Percentiles rank a stretch among this genome's conserved stretches.
phyloP scores from a whole-genome alignment of 495 filamentous ascomycete species.

The Hapsidospora chrysogenum region DNA sequence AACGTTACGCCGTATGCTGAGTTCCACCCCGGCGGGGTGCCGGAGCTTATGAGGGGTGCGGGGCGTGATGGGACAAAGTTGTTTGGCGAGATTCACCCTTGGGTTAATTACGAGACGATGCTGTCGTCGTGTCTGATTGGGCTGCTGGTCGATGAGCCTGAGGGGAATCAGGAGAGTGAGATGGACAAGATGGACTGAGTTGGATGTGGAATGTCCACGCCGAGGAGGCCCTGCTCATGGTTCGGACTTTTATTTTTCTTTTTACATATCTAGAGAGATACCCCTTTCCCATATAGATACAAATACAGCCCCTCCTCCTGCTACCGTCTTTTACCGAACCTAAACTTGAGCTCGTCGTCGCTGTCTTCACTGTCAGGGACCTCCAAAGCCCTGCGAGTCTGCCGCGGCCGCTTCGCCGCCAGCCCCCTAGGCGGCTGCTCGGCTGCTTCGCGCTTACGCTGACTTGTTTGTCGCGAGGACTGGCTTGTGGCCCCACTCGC shows the following conservation, averaged over 20 bases:
- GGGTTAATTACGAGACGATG: conserved; percentile 97
- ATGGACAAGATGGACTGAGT: conserved; percentile 57
- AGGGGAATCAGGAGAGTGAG: conserved; percentile 22
- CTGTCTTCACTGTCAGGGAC: conserved; percentile 23
- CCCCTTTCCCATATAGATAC: too few relatives aligned
- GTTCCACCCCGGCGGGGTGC: conserved; percentile 85
- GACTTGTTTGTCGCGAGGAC: conserved; percentile 5
- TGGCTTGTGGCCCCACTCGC: too few relatives aligned
- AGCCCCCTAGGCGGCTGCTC: background rate
- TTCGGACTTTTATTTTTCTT: too few relatives aligned
- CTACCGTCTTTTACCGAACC: conserved; percentile 20
- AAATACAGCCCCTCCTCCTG: background rate
- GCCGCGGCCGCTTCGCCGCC: conserved; percentile 25
- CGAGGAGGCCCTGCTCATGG: too few relatives aligned
- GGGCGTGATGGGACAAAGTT: conserved; percentile 62
- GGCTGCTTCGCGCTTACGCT: conserved; percentile 23
- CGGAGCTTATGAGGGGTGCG: conserved; percentile 65
- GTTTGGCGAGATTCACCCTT: conserved; percentile 87
- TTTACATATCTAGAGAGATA: conserved; percentile 10
- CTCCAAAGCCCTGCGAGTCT: conserved; percentile 5
- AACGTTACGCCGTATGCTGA: conserved; percentile 81
- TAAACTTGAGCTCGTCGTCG: conserved; percentile 36
- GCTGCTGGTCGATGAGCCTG: conserved; percentile 64
- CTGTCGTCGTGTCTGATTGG: conserved; percentile 73
- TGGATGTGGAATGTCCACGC: background rate